Evolutionary conservation across 2,329 filamentous ascomycete species (phyloP), one percentile per base, ranked within the genome.

Genomic region (Cercospora zeina): DNA sequence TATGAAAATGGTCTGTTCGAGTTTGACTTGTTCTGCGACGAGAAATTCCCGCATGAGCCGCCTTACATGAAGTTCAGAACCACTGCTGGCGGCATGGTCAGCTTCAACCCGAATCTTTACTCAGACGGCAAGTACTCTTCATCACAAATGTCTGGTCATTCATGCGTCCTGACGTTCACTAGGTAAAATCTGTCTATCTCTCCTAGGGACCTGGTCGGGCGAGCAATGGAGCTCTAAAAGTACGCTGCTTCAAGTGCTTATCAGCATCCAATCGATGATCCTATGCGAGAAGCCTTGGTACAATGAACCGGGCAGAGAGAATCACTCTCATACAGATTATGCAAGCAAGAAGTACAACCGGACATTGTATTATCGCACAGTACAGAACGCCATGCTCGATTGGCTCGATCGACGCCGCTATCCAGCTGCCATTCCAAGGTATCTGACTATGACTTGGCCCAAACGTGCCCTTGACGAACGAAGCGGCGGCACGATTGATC

Each of bases 61-160:
- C 84, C 84, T 0, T 70, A 74, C 13, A 79, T 81, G 13, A 79
- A 78, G 67, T 86, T 86, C 69, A 82, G 85, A 68, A 83, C 82
- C 0, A 78, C 77, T 1, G 72, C 74, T 2, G 78, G 79, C 82
- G 82, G 82, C 13, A 66, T 19, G 66, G 76, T 64, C 66, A 72
- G 24, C 82, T 84, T 86, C 34, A 87, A 86, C 65, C 84, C 84
- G 0, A 87, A 87, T 66, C 72, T 87, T 2, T 86, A 86, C 68
- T 81, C 84, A 58, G 77, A 84, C 59, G 83, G 84, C 27, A 31
- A 51, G 56, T 50, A 19, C 11, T 27, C 39, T 49, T 27, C 11
- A 24, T 27, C 42, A 49, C 42, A 49, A 49, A 13, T 13, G 21
- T 27, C 0, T 49, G 14, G 11, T 49, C 13, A 14, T 27, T 49